Base-by-base conservation (phyloP, 331 rosid genomes). In the Rhamnella rubrinervis region DNA sequence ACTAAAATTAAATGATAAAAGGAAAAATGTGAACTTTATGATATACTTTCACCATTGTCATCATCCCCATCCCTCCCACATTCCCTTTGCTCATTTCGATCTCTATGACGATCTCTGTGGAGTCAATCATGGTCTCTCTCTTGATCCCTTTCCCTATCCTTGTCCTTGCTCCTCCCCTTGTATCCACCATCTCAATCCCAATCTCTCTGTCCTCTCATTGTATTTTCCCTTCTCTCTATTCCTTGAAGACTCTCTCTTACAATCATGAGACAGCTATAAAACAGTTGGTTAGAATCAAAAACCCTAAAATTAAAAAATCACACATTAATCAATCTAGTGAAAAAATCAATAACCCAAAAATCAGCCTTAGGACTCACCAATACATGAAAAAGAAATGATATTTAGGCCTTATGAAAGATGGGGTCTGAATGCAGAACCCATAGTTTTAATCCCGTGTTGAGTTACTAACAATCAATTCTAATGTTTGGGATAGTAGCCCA, bases 21-120 rank as follows among this genome's bases (percentile, higher is more conserved):
- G 1, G 23, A 23, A 23, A 23, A 23, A 0, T 23, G 0, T 23
- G 23, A 23, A 23, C 23, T 23, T 23, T 23, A 23, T 23, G 23
- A 23, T 23, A 23, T 23, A 23, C 23, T 23, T 23, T 23, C 23
- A 23, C 23, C 89, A 47, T 77, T 90, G 38, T 84, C 93, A 57
- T 83, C 92, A 49, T 88, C 97, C 83, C 88, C 87, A 67, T 81
- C 89, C 84, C 95, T 91, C 25, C 86, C 85, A 46, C 90, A 80
- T 61, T 85, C 96, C 86, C 86, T 86, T 75, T 92, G 82, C 67
- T 95, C 98, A 47, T 83, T 47, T 28, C 95, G 92, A 39, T 91
- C 98, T 78, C 95, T 86, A 56, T 83, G 96, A 35, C 95, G 84
- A 65, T 92, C 98, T 71, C 91, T 89, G 50, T 84, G 89, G 68